These are phyloP conservation scores for Adansonia rubrostipa DNA, from an alignment of 441 rosid genomes.

Conservation along the genomic window DNA sequence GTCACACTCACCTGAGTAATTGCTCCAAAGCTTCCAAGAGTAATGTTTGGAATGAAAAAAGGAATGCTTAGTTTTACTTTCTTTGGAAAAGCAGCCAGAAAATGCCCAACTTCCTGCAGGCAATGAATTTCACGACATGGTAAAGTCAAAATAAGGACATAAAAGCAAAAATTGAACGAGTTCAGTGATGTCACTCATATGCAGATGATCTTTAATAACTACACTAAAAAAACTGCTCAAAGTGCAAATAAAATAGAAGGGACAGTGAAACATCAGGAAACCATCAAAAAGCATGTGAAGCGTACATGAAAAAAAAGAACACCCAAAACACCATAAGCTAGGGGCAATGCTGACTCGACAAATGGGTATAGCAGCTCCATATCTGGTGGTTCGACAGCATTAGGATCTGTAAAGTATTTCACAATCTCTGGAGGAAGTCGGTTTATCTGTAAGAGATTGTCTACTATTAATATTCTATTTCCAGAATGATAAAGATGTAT, in stretches of 20 bases:
- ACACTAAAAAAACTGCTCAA: not conserved
- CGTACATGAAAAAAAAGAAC: constrained; percentile 90
- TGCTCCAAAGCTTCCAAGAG: constrained; percentile 98
- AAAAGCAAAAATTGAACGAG: constrained; percentile 5
- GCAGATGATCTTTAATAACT: not conserved
- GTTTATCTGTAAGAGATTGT: constrained; percentile 61
- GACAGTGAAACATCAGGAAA: not conserved
- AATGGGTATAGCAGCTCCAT: constrained; percentile 85
- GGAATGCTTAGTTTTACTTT: constrained; percentile 96
- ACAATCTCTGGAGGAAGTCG: constrained; percentile 93
- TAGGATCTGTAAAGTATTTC: constrained; percentile 92
- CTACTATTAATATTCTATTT: constrained; percentile 19
- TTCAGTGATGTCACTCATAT: not conserved
- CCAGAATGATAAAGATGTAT: not conserved
- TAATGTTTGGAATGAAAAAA: constrained; percentile 89
- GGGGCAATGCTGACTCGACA: constrained; percentile 90
- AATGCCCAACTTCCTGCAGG: constrained; percentile 88
- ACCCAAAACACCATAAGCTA: constrained; percentile 93
- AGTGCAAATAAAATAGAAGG: not conserved
- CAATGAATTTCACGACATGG: constrained; percentile 30
- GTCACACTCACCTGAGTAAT: constrained; percentile 75
- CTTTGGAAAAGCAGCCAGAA: constrained; percentile 89
- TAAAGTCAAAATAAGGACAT: not conserved
- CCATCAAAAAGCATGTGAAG: constrained; percentile 13
- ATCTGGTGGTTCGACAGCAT: constrained; percentile 86